Percentiles rank a stretch among this genome's conserved stretches.
phyloP scores from a whole-genome alignment of 2,329 filamentous ascomycete species.

The Teratosphaeria pseudoeucalypti region DNA sequence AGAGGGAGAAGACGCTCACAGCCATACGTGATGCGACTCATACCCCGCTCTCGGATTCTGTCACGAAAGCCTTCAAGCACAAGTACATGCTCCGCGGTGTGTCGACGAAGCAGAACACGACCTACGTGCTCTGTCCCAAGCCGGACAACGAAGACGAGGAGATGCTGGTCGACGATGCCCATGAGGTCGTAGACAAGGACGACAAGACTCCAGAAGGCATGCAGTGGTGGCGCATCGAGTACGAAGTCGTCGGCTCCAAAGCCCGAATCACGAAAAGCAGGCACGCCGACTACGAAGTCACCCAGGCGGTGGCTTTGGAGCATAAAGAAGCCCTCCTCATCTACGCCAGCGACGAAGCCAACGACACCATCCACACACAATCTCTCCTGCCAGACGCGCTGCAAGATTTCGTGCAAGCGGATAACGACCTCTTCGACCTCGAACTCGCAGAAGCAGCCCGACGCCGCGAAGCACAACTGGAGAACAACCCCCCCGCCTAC shows the following conservation, averaged over 20 bases:
- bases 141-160: conserved; percentile 12
- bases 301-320: conserved; percentile 41
- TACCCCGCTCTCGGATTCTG: not conserved
- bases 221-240: conserved; percentile 49
- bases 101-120: conserved; percentile 46
- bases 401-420: conserved; percentile 16
- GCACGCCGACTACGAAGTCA: conserved; percentile 40
- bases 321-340: conserved; percentile 45
- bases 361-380: conserved; percentile 4
- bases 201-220: conserved; percentile 28
- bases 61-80: conserved; percentile 12
- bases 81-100: conserved; percentile 50
- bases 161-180: not conserved
- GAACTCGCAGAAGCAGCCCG: conserved; percentile 8
- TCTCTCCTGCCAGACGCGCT: conserved; percentile 12
- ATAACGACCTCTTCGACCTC: conserved; percentile 15
- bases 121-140: conserved; percentile 42
- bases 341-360: conserved; percentile 42
- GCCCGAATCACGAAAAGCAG: conserved; percentile 23
- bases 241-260: conserved; percentile 29
- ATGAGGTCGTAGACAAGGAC: conserved; percentile 12
- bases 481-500: conserved; percentile 3
- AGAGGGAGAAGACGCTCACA: conserved; percentile 23
- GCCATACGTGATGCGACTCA: conserved; percentile 9
- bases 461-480: not conserved